Base-by-base conservation (phyloP, 352 stramenopile species). In the Globisporangium nodosum region DNA sequence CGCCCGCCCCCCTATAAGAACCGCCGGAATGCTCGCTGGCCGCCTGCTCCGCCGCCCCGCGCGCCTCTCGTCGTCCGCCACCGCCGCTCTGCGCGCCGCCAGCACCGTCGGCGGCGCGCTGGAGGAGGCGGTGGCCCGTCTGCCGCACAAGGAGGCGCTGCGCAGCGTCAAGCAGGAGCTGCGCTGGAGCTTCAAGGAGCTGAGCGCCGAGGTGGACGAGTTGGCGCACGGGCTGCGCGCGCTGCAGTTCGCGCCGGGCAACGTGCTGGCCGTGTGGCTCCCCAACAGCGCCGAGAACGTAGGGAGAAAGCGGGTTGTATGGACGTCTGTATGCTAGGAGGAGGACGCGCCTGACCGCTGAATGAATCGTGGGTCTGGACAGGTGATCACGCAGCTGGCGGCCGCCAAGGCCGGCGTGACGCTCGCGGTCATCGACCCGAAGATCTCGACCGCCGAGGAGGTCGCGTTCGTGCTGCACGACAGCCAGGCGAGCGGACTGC, bases 101-200 rank as follows among this genome's bases (percentile, higher is more conserved):
- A 86, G 76, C 52, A 92, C 81, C 5, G 72, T 94, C 24, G 82
- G 86, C 51, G 81, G 65, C 31, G 58, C 78, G 7, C 69, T 94
- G 40, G 81, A 91, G n/a, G 79, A 87, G 52, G 84, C 86, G 6
- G 84, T 94, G 35, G 65, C 73, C 46, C 76, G 81, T 21, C 66
- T 96, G 58, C 86, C 86, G 56, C 86, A 96, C 70, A 92, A 91
- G 71, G 86, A 96, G 58, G 86, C 84, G 56, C 73, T 96, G 61
- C 86, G 80, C 56, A 88, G 72, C 65, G 71, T 93, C 54, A 84
- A 87, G 67, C 81, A 92, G 70, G 86, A 94, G 61, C 67, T 93
- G 49, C 86, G 84, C 54, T 92, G 79, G 76, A 93, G 82, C 60
- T 96, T 87, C 72, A 74, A 88, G 69, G 84, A 96, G 65, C 80